Percentiles rank a stretch among this genome's conserved stretches.
These are phyloP conservation scores for Cicer chorassanicum DNA, from an alignment of 306 rosid genomes.

Conservation along the genomic window DNA sequence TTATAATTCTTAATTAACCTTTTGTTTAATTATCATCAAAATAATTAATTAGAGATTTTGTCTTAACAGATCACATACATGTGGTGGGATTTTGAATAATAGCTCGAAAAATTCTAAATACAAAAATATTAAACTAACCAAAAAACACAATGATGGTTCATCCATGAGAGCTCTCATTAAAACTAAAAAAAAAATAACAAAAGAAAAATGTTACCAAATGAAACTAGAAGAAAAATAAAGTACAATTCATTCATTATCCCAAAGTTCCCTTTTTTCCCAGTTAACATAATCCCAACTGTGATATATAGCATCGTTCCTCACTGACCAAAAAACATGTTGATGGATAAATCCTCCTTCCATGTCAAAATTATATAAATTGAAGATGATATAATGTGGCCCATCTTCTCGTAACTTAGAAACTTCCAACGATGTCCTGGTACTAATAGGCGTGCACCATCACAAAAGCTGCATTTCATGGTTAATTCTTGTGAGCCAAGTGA, in stretches of 20 bases:
- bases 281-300: slow-evolving; percentile 22
- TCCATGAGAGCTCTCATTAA: too few relatives aligned
- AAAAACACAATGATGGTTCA: too few relatives aligned
- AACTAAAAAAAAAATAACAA: too few relatives aligned
- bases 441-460: too few relatives aligned
- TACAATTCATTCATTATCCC: not conserved
- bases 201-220: too few relatives aligned
- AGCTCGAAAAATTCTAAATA: too few relatives aligned
- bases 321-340: slow-evolving; percentile 12
- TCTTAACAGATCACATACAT: too few relatives aligned
- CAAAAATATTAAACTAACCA: too few relatives aligned
- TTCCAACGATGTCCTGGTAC: not conserved
- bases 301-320: not conserved
- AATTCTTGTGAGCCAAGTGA: not conserved
- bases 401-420: not conserved
- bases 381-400: not conserved
- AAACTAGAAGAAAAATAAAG: not conserved
- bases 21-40: too few relatives aligned
- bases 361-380: not conserved
- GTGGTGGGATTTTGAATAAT: too few relatives aligned
- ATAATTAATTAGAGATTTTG: too few relatives aligned
- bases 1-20: too few relatives aligned
- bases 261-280: not conserved
- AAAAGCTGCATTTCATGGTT: not conserved
- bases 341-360: slow-evolving; percentile 10